Conservation (phyloP, 148 eudicot species). For the Silene latifolia region DNA sequence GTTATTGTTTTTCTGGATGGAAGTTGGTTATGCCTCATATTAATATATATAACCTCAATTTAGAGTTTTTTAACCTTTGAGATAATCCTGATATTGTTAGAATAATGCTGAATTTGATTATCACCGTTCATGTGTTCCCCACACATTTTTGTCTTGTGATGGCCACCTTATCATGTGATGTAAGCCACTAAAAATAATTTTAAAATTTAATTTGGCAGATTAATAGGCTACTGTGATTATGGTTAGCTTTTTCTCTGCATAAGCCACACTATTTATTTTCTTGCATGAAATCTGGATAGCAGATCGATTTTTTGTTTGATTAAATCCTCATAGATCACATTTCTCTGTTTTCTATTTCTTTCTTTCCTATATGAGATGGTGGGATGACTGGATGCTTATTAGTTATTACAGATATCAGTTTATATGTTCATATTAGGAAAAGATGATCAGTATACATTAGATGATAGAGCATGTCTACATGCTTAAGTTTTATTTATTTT, state of each 20-base stretch:
- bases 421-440: conserved; percentile 6
- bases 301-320: conserved; percentile 15
- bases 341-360: not conserved
- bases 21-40: conserved; percentile 18
- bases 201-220: conserved; percentile 13
- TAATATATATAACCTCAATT: conserved; percentile 31
- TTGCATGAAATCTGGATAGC: conserved; percentile 10
- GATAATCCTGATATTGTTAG: conserved; percentile 30
- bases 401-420: not conserved
- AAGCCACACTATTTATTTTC: conserved; percentile 15
- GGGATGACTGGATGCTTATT: not conserved
- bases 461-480: conserved; percentile 6
- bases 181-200: conserved; percentile 49
- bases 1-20: conserved; percentile 19
- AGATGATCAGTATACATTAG: conserved; percentile 8
- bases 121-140: conserved; percentile 55
- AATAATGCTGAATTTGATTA: conserved; percentile 35
- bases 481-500: not conserved
- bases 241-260: conserved; percentile 19
- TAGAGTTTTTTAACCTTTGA: conserved; percentile 28
- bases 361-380: not conserved
- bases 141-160: conserved; percentile 35
- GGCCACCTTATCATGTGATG: conserved; percentile 49
- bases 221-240: conserved; percentile 49
- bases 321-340: not conserved